These are phyloP conservation scores for Lentinula guzmanii DNA, from an alignment of 768 basidiomycete species.

Conservation along the genomic window DNA sequence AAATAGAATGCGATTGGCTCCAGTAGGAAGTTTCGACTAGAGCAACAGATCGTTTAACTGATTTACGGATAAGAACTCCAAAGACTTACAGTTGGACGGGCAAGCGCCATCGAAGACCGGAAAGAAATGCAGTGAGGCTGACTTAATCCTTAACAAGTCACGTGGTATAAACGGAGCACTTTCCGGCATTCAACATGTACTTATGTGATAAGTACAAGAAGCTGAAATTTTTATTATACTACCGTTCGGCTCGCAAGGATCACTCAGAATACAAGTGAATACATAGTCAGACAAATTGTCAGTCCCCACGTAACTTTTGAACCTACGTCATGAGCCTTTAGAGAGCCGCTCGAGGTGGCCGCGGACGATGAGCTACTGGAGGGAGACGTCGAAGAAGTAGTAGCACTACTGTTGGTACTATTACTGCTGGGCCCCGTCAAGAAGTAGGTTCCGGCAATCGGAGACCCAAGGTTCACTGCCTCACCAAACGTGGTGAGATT, in stretches of 20 bases:
- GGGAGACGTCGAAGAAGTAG: background rate
- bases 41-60: background rate
- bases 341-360: background rate
- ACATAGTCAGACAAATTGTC: background rate
- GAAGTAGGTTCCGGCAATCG: slow-evolving; percentile 39
- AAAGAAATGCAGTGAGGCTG: background rate
- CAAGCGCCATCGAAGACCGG: slow-evolving; percentile 46
- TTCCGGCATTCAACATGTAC: background rate
- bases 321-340: background rate
- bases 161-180: background rate
- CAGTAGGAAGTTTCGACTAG: slow-evolving; percentile 84
- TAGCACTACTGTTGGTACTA: slow-evolving; percentile 9
- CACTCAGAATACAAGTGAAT: background rate
- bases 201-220: background rate
- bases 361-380: slow-evolving; percentile 2
- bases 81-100: slow-evolving; percentile 60
- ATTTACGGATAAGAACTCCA: background rate
- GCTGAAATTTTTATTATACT: background rate
- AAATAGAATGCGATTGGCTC: slow-evolving; percentile 88
- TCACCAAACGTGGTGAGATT: slow-evolving; percentile 30
- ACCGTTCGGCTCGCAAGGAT: background rate
- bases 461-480: slow-evolving; percentile 24
- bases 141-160: background rate
- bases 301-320: background rate
- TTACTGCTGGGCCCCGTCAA: slow-evolving; percentile 27